Conservation (phyloP, 1,139 yeast genomes). For the Protomyces gravidus region DNA sequence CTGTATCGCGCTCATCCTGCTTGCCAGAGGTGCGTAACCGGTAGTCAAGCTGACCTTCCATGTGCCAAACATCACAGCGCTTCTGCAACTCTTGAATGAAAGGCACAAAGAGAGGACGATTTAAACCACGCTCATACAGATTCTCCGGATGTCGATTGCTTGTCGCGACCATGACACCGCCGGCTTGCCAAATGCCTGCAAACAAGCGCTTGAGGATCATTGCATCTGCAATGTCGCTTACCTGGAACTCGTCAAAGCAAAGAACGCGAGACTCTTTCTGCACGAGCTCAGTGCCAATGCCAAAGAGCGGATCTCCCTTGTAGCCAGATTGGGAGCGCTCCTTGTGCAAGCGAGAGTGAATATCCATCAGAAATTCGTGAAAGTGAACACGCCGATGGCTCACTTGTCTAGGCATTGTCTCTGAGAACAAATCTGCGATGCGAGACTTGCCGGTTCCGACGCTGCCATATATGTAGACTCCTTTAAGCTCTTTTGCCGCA, state of each 20-base stretch:
- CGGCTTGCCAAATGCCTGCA: slow-evolving; percentile 61
- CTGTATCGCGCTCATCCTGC: slow-evolving; percentile 77
- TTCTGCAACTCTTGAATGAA: slow-evolving; percentile 75
- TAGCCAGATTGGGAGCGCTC: slow-evolving; percentile 58
- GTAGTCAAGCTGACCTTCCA: slow-evolving; percentile 90
- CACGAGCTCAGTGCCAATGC: slow-evolving; percentile 69
- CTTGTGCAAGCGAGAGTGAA: slow-evolving; percentile 81
- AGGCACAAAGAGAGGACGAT: slow-evolving; percentile 83
- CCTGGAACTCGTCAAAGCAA: slow-evolving; percentile 88
- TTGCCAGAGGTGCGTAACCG: slow-evolving; percentile 55
- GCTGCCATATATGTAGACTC: slow-evolving; percentile 90
- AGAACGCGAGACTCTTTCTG: slow-evolving; percentile 44
- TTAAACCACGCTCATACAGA: slow-evolving; percentile 86
- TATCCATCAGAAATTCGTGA: slow-evolving; percentile 93
- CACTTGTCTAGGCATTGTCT: slow-evolving; percentile 64
- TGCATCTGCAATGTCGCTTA: slow-evolving; percentile 97
- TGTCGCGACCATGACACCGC: slow-evolving; percentile 87
- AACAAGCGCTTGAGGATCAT: slow-evolving; percentile 80
- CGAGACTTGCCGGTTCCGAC: slow-evolving; percentile 98
- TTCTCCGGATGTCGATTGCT: slow-evolving; percentile 95
- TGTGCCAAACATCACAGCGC: slow-evolving; percentile 68
- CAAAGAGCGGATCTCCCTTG: slow-evolving; percentile 59
- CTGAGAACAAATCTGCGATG: slow-evolving; percentile 91
- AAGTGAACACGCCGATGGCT: slow-evolving; percentile 74
- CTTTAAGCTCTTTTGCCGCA: slow-evolving; percentile 43